Conservation (phyloP, 2,329 filamentous ascomycete species). For the Thelonectria blattea region DNA sequence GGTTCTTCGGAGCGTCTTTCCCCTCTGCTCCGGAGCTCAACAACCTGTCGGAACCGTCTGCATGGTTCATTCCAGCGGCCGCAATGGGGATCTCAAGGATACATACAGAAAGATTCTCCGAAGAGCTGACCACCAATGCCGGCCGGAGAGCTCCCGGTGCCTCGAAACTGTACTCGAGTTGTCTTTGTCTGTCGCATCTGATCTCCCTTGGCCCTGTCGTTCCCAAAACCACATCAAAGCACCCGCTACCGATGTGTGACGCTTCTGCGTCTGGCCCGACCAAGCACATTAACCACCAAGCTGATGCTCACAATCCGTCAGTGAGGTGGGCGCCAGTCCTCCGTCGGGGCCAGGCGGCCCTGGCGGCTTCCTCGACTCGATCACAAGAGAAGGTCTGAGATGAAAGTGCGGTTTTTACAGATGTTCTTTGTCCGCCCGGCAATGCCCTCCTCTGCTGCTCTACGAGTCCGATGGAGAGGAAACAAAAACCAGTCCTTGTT, state of each 20-base stretch:
- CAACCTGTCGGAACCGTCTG: constrained; percentile 52
- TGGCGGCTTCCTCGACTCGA: constrained; percentile 53
- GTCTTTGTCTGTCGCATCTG: constrained; percentile 29
- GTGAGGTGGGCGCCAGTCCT: constrained; percentile 56
- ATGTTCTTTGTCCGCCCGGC: constrained; percentile 89
- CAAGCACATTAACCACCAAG: constrained; percentile 63
- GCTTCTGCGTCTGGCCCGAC: constrained; percentile 53
- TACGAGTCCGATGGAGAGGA: constrained; percentile 66
- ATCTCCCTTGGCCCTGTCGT: constrained; percentile 38
- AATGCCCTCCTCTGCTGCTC: constrained; percentile 65
- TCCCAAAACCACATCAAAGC: constrained; percentile 51
- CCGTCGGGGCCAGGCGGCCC: constrained; percentile 39
- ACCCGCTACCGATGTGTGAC: constrained; percentile 53
- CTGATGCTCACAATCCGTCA: constrained; percentile 51
- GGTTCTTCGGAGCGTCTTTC: constrained; percentile 46
- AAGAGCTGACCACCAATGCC: constrained; percentile 45
- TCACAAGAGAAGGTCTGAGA: constrained; percentile 55
- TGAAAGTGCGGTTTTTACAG: constrained; percentile 85
- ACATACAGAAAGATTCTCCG: constrained; percentile 55
- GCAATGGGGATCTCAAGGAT: constrained; percentile 48
- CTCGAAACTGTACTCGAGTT: constrained; percentile 40
- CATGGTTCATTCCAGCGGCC: constrained; percentile 37
- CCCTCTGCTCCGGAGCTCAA: constrained; percentile 36
- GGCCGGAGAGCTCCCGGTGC: constrained; percentile 52
- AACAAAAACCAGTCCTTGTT: constrained; percentile 94